phyloP scores from a whole-genome alignment of 805 yeast genomes.

The Sporopachydermia lactativora region DNA sequence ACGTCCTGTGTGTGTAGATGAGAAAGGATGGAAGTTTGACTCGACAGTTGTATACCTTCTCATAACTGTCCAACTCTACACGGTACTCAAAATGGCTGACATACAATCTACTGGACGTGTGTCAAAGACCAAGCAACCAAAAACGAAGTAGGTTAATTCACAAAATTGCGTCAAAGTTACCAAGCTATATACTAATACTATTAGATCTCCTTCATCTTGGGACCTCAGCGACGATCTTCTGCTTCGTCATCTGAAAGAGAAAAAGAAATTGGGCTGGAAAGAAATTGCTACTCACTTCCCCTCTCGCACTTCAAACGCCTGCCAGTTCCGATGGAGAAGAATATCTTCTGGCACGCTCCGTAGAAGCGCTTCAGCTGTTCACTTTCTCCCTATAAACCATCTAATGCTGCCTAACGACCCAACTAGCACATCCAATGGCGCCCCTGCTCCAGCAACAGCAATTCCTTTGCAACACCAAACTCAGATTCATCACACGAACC shows the following conservation, averaged over 20 bases:
- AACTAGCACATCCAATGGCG: background rate
- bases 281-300: slow-evolving; percentile 70
- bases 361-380: slow-evolving; percentile 9
- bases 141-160: background rate
- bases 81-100: too few relatives aligned
- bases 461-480: slow-evolving; percentile 9
- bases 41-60: too few relatives aligned
- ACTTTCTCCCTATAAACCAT: background rate
- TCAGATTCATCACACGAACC: slow-evolving; percentile 6
- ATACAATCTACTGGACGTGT: background rate
- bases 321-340: slow-evolving; percentile 84
- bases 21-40: too few relatives aligned
- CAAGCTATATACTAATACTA: background rate
- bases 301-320: slow-evolving; percentile 77
- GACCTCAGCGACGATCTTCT: slow-evolving; percentile 63
- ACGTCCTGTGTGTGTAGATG: too few relatives aligned
- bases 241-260: slow-evolving; percentile 65
- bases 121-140: background rate
- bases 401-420: background rate
- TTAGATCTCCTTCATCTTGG: slow-evolving; percentile 48
- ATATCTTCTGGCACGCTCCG: slow-evolving; percentile 31
- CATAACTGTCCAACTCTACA: too few relatives aligned
- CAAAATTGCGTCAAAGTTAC: background rate
- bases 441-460: slow-evolving; percentile 2
- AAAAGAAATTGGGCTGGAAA: slow-evolving; percentile 78